Evolutionary conservation across 352 stramenopile species (phyloP), one percentile per base, ranked within the genome.

Genomic region (Phytophthora palmivora): DNA sequence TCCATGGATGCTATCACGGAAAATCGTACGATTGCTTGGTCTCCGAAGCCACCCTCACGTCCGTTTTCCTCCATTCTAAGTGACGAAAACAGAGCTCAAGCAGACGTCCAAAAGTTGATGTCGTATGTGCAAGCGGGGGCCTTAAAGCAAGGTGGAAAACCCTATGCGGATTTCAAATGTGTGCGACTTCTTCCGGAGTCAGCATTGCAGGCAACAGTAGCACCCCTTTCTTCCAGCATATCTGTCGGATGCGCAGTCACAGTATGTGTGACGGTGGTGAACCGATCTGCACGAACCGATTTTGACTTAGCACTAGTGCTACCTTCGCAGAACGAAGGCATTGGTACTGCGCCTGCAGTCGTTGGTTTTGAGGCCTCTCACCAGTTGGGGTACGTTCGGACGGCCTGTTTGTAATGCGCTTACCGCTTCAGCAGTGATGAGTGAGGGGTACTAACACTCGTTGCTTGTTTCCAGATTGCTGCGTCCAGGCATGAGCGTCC

Each of bases 241-340:
- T 60, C 43, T 26, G 36, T 67, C 33, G 68, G 60, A 32, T 52
- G 21, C n/a, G 37, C 63, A 6, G 64, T 69, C 21, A 57, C 44
- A 1, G 60, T 71, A 37, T 89, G 82, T 52, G 62, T 88, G 26
- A 68, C 83, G 12, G 71, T 92, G 32, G 42, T 63, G 26, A 92
- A 91, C 58, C 71, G 74, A 19, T 89, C 84, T 15, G 37, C 44
- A 37, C 47, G 59, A 57, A 67, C 50, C 10, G 70, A 72, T 47
- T 90, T 84, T 62, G 84, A 92, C 65, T 82, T 92, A 56, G 83
- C 82, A 51, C 68, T 92, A 33, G 63, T 89, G 34, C 41, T 86
- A 41, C 73, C 79, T 36, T 53, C 42, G 8, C 50, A 55, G 38
- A 43, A 19, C 11, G 22, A 63, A 19, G 24, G 36, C 21, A 22